Evolutionary conservation across 2,329 filamentous ascomycete species (phyloP).

Genomic region (Neurospora crassa): DNA sequence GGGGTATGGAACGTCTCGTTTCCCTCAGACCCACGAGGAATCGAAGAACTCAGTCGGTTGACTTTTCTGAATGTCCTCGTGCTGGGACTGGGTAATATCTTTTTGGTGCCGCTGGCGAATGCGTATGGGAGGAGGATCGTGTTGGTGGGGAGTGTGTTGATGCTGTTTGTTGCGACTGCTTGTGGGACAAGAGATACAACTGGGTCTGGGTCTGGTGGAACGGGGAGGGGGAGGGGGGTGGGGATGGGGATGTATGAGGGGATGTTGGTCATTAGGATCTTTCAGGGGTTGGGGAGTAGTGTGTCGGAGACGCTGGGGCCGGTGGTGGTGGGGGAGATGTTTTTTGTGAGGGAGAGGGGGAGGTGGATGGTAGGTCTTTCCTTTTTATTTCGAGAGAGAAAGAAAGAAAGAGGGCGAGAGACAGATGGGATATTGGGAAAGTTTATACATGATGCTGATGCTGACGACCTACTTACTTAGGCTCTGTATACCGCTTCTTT

Average conservation of each 20-base stretch:
- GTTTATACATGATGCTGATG: background rate
- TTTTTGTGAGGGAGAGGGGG: conserved; percentile 26
- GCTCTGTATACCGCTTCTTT: conserved; percentile 26
- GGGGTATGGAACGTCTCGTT: conserved; percentile 23
- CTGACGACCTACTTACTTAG: conserved; percentile 8
- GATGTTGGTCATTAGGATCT: conserved; percentile 21
- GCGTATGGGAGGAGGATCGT: conserved; percentile 24
- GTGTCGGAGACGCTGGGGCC: conserved; percentile 27
- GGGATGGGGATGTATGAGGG: conserved; percentile 11
- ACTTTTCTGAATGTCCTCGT: conserved; percentile 26
- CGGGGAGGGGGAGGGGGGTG: too few relatives aligned
- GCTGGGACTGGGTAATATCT: conserved; percentile 25
- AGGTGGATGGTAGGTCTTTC: conserved; percentile 22
- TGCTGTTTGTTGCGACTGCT: conserved; percentile 16
- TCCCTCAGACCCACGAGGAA: conserved; percentile 16
- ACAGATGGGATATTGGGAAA: too few relatives aligned
- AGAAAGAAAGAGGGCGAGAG: too few relatives aligned
- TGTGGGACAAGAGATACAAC: conserved; percentile 14
- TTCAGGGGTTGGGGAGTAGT: conserved; percentile 25
- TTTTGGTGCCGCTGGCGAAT: conserved; percentile 29
- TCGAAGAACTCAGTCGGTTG: conserved; percentile 21
- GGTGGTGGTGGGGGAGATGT: conserved; percentile 26
- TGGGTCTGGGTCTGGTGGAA: too few relatives aligned
- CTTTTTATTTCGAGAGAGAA: too few relatives aligned
- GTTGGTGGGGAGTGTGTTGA: conserved; percentile 20